Base-by-base conservation (phyloP, 2,329 filamentous ascomycete genomes). In the Raffaelea deltoideospora region DNA sequence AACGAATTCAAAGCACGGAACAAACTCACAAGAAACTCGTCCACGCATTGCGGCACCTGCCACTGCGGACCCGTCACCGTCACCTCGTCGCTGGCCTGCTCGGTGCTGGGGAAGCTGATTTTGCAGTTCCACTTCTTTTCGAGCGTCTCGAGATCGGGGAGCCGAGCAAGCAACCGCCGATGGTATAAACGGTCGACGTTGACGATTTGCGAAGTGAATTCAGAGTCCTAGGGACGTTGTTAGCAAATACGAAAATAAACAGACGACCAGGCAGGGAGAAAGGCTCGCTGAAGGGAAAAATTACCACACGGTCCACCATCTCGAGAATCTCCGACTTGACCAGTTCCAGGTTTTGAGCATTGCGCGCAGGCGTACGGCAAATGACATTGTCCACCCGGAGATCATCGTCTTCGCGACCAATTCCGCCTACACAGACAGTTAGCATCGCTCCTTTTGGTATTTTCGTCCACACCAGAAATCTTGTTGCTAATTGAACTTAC, bases 51-150 rank as follows among this genome's bases (percentile, higher is more conserved):
- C 43, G 90, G 88, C 26, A 98, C 88, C 67, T 96, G 90, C 72
- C 92, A 98, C 62, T 96, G 88, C 34, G 90, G 90, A 5, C 90
- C 90, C 43, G 86, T 94, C 40, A 98, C 86, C 15, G 81, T 92
- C 37, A 98, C 86, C 52, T 92, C 81, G 52, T 98, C 90, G 54
- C 88, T 96, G 18, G 90, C 90, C 59, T 92, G 82, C 57, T 98
- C 90, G 10, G 90, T 96, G 60, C 87, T 94, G 8, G 90, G 90
- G 54, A 98, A 98, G 48, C 86, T 83, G 52, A 98, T 92, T 65
- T 96, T 96, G 76, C 90, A 98, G 58, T 96, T 96, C 80, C 87
- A 96, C 61, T 94, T 95, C 68, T 93, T 92, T 64, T 98, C 90
- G 35, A 98, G 69, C 48, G 90, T 84, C 47, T 96, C 88, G 40